Percentiles rank a stretch among this genome's conserved stretches.
Evolutionary conservation across 176 grass and related monocot species (phyloP).

Genomic region (Musa acuminata): DNA sequence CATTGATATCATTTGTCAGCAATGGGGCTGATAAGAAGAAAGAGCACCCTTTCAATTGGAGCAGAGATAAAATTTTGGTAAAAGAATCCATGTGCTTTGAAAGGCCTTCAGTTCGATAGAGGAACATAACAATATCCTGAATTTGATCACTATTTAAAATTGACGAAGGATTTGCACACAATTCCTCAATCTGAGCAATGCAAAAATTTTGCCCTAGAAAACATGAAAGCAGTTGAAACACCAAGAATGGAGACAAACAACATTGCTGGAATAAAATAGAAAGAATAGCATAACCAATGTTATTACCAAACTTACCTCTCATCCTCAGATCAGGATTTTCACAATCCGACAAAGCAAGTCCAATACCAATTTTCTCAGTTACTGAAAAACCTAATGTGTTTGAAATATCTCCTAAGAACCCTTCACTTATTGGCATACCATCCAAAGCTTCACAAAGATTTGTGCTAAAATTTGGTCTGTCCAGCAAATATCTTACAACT

Average conservation of each 20-base stretch:
- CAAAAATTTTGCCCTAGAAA: constrained; percentile 62
- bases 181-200: constrained; percentile 60
- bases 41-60: constrained; percentile 44
- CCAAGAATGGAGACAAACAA: not conserved
- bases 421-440: constrained; percentile 26
- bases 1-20: constrained; percentile 34
- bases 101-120: constrained; percentile 59
- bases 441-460: constrained; percentile 70
- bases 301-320: constrained; percentile 38
- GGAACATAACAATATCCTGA: constrained; percentile 81
- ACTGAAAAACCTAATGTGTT: constrained; percentile 49
- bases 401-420: constrained; percentile 64
- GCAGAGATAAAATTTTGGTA: constrained; percentile 55
- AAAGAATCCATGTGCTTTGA: constrained; percentile 66
- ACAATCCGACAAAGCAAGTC: constrained; percentile 71
- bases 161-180: constrained; percentile 47
- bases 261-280: not conserved
- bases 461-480: constrained; percentile 57
- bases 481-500: constrained; percentile 60
- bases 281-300: not conserved
- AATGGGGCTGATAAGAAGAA: constrained; percentile 43
- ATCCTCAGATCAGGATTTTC: constrained; percentile 48
- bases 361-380: constrained; percentile 58
- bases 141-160: constrained; percentile 52
- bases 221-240: constrained; percentile 12